Evolutionary conservation across 2,329 filamentous ascomycete species (phyloP).

Genomic region (Sclerotinia subarctica): DNA sequence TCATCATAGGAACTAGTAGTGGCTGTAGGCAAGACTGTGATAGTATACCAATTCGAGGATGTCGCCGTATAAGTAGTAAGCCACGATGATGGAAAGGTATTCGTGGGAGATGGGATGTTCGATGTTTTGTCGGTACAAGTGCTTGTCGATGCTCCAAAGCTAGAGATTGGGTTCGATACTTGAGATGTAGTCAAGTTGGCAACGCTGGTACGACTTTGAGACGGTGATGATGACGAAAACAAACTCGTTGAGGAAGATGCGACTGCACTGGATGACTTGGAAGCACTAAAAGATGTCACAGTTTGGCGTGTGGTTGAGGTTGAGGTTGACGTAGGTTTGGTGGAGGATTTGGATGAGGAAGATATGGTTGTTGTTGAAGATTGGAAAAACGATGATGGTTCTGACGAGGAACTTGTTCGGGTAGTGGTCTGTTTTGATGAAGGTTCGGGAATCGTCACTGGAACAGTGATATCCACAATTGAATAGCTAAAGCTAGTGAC

Average conservation of each 20-base stretch:
- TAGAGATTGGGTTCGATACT: neutral
- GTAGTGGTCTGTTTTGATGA: slow-evolving; percentile 14
- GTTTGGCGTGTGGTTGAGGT: slow-evolving; percentile 3
- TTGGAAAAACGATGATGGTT: neutral
- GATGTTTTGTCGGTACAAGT: slow-evolving; percentile 10
- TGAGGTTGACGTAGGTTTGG: neutral
- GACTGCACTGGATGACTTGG: neutral
- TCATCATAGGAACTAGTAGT: slow-evolving; percentile 31
- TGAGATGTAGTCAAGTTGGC: neutral
- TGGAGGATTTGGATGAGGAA: neutral
- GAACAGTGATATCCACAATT: slow-evolving; percentile 34
- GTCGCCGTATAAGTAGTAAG: slow-evolving; percentile 18
- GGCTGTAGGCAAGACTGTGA: slow-evolving; percentile 14
- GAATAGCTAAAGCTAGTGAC: slow-evolving; percentile 33
- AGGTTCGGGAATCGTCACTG: slow-evolving; percentile 25
- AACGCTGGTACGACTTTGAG: neutral
- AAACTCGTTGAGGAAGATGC: neutral
- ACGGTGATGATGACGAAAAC: neutral
- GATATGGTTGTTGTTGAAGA: neutral
- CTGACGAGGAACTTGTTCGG: neutral
- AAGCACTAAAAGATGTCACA: neutral
- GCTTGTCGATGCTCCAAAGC: neutral
- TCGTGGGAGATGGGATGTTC: slow-evolving; percentile 12
- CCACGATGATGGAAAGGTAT: neutral
- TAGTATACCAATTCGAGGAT: slow-evolving; percentile 7